Percentiles rank a stretch among this genome's conserved stretches.
Conservation (phyloP, 352 stramenopile species). For the Phytophthora brassicae region DNA sequence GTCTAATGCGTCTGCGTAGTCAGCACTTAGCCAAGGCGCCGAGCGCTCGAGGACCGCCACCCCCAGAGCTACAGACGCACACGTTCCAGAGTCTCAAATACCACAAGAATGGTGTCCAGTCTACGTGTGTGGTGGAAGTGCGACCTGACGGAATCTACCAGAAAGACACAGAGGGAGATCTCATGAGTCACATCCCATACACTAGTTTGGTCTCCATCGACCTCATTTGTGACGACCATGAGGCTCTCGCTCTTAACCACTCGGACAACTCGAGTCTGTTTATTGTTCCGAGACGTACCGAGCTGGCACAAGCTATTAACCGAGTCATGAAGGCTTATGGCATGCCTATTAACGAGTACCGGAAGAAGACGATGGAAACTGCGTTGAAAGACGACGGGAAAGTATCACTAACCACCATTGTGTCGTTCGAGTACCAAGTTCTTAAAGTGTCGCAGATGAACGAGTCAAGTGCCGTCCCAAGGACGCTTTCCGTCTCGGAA, state of each 20-base stretch:
- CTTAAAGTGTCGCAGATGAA: conserved; percentile 56
- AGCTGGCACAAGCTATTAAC: conserved; percentile 72
- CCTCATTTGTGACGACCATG: conserved; percentile 73
- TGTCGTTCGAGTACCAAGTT: conserved; percentile 76
- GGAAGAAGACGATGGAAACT: conserved; percentile 75
- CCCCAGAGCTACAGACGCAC: conserved; percentile 53
- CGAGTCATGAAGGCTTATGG: conserved; percentile 73
- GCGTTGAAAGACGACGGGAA: conserved; percentile 52
- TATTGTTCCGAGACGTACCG: conserved; percentile 59
- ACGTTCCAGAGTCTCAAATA: conserved; percentile 64
- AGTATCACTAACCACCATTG: conserved; percentile 25
- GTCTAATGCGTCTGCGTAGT: conserved; percentile 72
- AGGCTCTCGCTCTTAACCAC: conserved; percentile 75
- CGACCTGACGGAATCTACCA: conserved; percentile 77
- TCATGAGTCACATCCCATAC: conserved; percentile 83
- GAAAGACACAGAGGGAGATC: conserved; percentile 67
- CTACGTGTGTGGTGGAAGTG: conserved; percentile 67
- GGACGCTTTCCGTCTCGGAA: conserved; percentile 66
- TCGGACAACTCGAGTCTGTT: conserved; percentile 85
- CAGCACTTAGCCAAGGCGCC: conserved; percentile 54
- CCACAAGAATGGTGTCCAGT: conserved; percentile 60
- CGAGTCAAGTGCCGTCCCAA: conserved; percentile 31
- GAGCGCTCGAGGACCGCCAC: conserved; percentile 15
- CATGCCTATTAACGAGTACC: conserved; percentile 85
- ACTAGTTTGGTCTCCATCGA: conserved; percentile 84